Percentiles rank a stretch among this genome's conserved stretches.
These are phyloP conservation scores for Cyberlindnera maritima DNA, from an alignment of 805 yeast species.

Conservation along the genomic window DNA sequence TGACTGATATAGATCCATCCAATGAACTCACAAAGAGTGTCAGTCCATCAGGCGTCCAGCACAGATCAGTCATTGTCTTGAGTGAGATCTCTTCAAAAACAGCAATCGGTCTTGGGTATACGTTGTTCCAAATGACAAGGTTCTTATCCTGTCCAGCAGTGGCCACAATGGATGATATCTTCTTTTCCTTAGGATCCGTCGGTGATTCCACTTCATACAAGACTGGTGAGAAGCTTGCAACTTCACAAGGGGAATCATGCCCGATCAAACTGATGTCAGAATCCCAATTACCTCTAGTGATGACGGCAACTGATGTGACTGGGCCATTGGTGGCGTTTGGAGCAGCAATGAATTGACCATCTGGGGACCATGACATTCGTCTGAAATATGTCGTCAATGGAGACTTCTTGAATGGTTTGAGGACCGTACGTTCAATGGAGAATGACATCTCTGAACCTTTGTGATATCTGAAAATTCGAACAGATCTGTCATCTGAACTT, in stretches of 20 bases:
- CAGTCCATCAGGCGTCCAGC: slow-evolving; percentile 85
- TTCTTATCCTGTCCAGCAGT: slow-evolving; percentile 95
- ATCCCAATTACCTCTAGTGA: slow-evolving; percentile 79
- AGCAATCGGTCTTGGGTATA: slow-evolving; percentile 69
- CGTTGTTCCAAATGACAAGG: slow-evolving; percentile 84
- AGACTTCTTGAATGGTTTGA: slow-evolving; percentile 82
- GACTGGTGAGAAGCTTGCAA: slow-evolving; percentile 70
- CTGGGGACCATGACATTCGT: slow-evolving; percentile 87
- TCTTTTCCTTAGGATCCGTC: slow-evolving; percentile 28
- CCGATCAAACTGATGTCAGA: slow-evolving; percentile 73
- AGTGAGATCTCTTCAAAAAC: slow-evolving; percentile 73
- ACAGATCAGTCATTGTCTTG: slow-evolving; percentile 81
- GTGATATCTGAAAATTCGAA: slow-evolving; percentile 83
- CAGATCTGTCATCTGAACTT: slow-evolving; percentile 91
- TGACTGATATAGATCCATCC: slow-evolving; percentile 76
- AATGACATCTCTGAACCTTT: slow-evolving; percentile 76
- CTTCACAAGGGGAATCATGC: slow-evolving; percentile 84
- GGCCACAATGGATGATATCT: slow-evolving; percentile 72
- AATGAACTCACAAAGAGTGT: slow-evolving; percentile 72
- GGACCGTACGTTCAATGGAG: slow-evolving; percentile 77
- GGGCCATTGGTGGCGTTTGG: slow-evolving; percentile 88
- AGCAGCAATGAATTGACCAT: slow-evolving; percentile 81
- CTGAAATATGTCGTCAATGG: slow-evolving; percentile 91
- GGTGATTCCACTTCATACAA: slow-evolving; percentile 40
- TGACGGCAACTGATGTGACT: slow-evolving; percentile 67